Evolutionary conservation across 768 basidiomycete genomes (phyloP), one percentile per base, ranked within the genome.

Genomic region (Suillus luteus): DNA sequence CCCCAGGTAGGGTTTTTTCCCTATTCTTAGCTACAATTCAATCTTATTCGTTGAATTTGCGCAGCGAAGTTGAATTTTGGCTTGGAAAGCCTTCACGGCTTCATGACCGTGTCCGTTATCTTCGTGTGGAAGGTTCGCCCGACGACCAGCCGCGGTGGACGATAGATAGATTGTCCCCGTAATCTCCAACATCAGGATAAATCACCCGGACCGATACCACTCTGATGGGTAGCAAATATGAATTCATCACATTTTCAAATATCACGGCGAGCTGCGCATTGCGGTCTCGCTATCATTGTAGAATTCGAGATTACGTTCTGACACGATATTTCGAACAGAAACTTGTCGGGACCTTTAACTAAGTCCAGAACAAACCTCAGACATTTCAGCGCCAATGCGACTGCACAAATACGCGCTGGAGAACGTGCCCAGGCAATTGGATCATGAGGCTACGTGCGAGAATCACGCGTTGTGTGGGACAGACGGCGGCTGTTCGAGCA

Each of bases 61-160:
- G 44, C 70, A 97, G 95, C 64, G 96, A 99, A 78, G 82, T 99
- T 59, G 96, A 99, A 73, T 98, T 98, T 75, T 98, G 96, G 96
- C 83, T 85, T n/a, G 96, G 96, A 37, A 91, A 95, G 70, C 93
- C 93, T n/a, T 96, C 93, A 31, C 85, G 96, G 44, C 79, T 98
- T 58, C 96, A 98, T 69, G 95, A 98, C 75, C 88, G 96, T 51
- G 85, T 96, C 65, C 86, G 86, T 31, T 95, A 94, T 74, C 78
- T 85, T 58, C 86, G 86, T n/a, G 72, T 77, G 22, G 79, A 81
- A 57, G 81, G 77, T 41, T 78, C 82, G 17, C 66, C 80, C 0
- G 82, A 84, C 14, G 84, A 83, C 51, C 72, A 78, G 27, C 80
- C 85, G 14, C 75, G 75, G 67, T 97, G 95, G 95, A 86, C 79